Percentiles rank a stretch among this genome's conserved stretches.
phyloP scores from a whole-genome alignment of 2,329 filamentous ascomycete genomes.

The Dichotomopilus funicola region DNA sequence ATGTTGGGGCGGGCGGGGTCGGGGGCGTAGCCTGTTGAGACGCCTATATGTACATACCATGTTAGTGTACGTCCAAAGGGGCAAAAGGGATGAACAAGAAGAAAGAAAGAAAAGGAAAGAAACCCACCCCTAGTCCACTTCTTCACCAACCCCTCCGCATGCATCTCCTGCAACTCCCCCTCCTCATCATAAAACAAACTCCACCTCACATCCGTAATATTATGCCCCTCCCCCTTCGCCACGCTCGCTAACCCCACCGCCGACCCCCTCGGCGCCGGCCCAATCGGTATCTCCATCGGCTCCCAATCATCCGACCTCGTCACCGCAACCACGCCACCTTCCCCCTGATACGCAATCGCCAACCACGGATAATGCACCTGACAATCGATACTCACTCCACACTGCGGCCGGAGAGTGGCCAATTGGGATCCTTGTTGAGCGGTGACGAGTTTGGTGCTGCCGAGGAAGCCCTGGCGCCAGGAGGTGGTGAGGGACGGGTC shows the following conservation, averaged over 20 bases:
- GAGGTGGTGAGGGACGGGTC: background rate
- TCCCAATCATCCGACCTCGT: background rate
- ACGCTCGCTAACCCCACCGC: background rate
- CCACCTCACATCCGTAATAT: background rate
- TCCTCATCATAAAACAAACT: background rate
- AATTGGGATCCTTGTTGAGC: background rate
- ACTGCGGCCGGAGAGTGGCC: background rate
- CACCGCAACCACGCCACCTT: background rate
- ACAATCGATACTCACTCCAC: background rate
- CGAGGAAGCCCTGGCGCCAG: background rate
- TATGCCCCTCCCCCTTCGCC: background rate
- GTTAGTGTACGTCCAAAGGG: background rate
- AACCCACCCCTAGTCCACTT: background rate
- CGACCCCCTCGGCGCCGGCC: background rate
- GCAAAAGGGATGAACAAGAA: background rate
- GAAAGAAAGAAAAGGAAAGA: background rate
- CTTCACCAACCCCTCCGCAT: background rate
- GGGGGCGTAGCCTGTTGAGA: background rate
- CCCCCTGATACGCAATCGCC: background rate
- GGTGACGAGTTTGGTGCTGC: background rate
- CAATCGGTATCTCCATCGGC: background rate
- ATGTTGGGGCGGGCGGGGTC: background rate
- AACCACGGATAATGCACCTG: background rate
- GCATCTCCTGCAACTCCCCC: background rate
- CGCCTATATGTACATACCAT: background rate